Evolutionary conservation across 75 land plant species (phyloP).

Genomic region (Picea sitchensis): DNA sequence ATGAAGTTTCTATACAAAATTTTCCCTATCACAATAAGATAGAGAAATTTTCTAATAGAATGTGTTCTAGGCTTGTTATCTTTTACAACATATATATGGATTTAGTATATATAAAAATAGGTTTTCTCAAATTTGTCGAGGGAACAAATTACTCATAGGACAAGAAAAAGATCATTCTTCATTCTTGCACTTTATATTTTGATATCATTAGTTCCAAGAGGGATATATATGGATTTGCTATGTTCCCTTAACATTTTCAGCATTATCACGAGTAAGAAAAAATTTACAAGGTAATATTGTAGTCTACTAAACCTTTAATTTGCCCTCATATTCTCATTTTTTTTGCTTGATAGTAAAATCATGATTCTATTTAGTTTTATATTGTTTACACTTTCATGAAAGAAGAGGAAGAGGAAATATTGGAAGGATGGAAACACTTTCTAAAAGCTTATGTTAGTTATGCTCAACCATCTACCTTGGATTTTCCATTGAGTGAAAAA

Average conservation of each 20-base stretch:
- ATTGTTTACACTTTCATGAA: constrained; percentile 7
- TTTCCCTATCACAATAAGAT: too few species aligned
- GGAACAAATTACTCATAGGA: too few species aligned
- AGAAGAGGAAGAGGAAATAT: constrained; percentile 97
- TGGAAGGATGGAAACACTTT: constrained; percentile 81
- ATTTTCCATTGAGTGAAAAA: not conserved
- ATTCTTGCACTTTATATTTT: too few species aligned
- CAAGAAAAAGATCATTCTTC: too few species aligned
- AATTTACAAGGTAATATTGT: constrained; percentile 32
- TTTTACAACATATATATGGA: too few species aligned
- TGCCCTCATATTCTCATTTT: not conserved
- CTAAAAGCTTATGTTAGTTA: constrained; percentile 46
- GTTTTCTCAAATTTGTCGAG: too few species aligned
- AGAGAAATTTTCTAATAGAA: too few species aligned
- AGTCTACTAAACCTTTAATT: not conserved
- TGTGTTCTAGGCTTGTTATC: too few species aligned
- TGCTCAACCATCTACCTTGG: constrained; percentile 4
- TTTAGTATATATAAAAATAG: too few species aligned
- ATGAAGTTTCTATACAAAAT: too few species aligned
- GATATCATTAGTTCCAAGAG: not conserved
- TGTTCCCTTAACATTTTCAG: constrained; percentile 45
- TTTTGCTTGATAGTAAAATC: not conserved
- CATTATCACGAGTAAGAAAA: constrained; percentile 29
- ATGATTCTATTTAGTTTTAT: not conserved
- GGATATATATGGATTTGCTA: constrained; percentile 38